Evolutionary conservation across 1,139 yeast genomes (phyloP), one percentile per base, ranked within the genome.

Genomic region (Debaryomycetaceae sp.): DNA sequence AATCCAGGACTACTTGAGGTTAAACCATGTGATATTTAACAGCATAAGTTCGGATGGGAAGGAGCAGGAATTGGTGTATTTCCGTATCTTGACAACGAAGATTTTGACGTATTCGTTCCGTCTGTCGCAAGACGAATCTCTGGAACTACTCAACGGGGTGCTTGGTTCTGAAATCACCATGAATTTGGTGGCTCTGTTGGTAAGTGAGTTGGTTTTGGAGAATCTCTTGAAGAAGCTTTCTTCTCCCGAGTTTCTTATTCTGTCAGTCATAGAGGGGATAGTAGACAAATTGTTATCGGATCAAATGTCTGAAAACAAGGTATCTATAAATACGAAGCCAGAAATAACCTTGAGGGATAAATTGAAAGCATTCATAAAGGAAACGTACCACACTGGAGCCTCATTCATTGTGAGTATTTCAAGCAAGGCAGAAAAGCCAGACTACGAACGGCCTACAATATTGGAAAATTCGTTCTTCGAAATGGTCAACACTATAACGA

Each of bases 131-230:
- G 41, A 44, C 5, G 18, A 5, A 4, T 22, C 26, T 8, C 11
- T 22, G 11, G 26, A 22, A 8, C 24, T 13, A 19, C 16, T 7
- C 7, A 32, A 34, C 31, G 26, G 40, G 36, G 41, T 45, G 2
- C 46, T 57, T 1, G 50, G 59, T 17, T 66, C 74, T 1, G 54
- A 55, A 18, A 67, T 70, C 4, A 53, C 63, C 2, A 48, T 53
- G 33, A 59, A 56, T 33, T 56, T 71, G 30, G 52, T 67, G 1
- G 51, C 55, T 2, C 39, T 61, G 3, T 44, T 69, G 13, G 41
- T 69, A 30, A 61, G 68, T 6, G 75, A 71, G 48, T 48, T 70
- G 43, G 66, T 71, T 6, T 39, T 71, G 8, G 53, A 43, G 8
- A 65, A 65, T 39, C 42, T 61, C 1, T 42, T 69, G 5, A 53